Evolutionary conservation across 2,329 filamentous ascomycete species (phyloP).

Genomic region (Sodiomyces alkalinus): DNA sequence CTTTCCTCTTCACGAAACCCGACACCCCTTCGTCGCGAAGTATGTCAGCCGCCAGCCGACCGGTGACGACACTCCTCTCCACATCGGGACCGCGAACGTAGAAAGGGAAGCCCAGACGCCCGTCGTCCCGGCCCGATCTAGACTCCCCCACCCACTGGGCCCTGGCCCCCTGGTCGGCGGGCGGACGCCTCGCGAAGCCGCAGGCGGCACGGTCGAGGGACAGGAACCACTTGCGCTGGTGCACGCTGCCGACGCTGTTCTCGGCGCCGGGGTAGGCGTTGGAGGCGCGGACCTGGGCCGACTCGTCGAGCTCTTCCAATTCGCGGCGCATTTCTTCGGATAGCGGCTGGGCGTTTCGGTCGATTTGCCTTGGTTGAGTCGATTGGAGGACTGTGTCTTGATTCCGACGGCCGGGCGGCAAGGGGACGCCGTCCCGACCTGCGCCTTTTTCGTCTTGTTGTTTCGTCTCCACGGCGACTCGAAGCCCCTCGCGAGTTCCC

Average conservation of each 20-base stretch:
- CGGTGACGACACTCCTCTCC: slow-evolving; percentile 54
- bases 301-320: slow-evolving; percentile 28
- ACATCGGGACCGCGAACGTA: slow-evolving; percentile 42
- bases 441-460: slow-evolving; percentile 10
- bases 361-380: background rate
- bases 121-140: too few species aligned
- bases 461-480: slow-evolving; percentile 3
- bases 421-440: too few species aligned
- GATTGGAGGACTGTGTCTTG: too few species aligned
- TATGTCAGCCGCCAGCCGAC: slow-evolving; percentile 41
- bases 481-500: background rate
- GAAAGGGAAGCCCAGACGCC: slow-evolving; percentile 37
- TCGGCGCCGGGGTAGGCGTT: slow-evolving; percentile 53
- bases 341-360: slow-evolving; percentile 2
- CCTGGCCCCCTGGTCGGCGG: slow-evolving; percentile 10
- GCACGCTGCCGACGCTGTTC: slow-evolving; percentile 51
- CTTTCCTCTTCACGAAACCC: slow-evolving; percentile 39
- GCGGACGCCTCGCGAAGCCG: slow-evolving; percentile 35
- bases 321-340: slow-evolving; percentile 23
- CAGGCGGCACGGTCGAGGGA: slow-evolving; percentile 43
- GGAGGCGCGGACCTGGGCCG: slow-evolving; percentile 37
- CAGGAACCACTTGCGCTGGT: slow-evolving; percentile 53
- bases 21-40: slow-evolving; percentile 44
- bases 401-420: too few species aligned
- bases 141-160: slow-evolving; percentile 5